Evolutionary conservation across 2,329 filamentous ascomycete species (phyloP), one percentile per base, ranked within the genome.

Genomic region (Ophiostoma pallidulum): DNA sequence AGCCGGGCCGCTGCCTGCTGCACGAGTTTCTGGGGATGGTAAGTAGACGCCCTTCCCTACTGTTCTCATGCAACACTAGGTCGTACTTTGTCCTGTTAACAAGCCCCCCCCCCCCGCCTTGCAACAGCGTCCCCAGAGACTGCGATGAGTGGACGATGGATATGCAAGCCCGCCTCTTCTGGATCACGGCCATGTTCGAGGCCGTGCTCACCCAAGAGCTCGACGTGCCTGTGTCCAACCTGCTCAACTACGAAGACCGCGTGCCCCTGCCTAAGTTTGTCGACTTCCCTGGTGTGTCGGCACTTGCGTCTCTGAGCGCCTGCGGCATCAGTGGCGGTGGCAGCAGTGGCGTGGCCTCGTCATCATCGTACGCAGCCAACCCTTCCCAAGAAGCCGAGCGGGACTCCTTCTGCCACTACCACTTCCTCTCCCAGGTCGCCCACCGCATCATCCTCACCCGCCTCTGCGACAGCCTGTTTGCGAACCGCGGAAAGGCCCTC

Each of bases 121-220:
- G n/a, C n/a, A n/a, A n/a, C 41, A 55, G 42, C 50, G 63, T 64
- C 45, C 60, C 64, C 39, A 62, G 63, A 24, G 66, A 69, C 63
- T 73, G 64, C 45, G 67, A 75, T 48, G 60, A 69, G 26, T 77
- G 73, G 73, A 69, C 73, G 50, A 68, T 70, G 5, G 73, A 77
- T 56, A 76, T 77, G 72, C 69, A 75, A 50, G 72, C 72, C 3
- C 64, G 73, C 16, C 63, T 75, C 2, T 77, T 74, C 52, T 77
- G 73, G 73, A 74, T 70, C 48, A 72, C 70, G 14, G 61, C 75
- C 38, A 74, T 75, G 71, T 72, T 74, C 53, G 73, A 77, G 54
- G 73, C 71, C 1, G 72, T 77, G 45, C 67, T 76, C 12, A 71
- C 72, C 0, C 73, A 77, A 57, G 73, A 77, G 51, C 61, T 76